Base-by-base conservation (phyloP, 164 flowering plant genomes). In the Taxillus chinensis region DNA sequence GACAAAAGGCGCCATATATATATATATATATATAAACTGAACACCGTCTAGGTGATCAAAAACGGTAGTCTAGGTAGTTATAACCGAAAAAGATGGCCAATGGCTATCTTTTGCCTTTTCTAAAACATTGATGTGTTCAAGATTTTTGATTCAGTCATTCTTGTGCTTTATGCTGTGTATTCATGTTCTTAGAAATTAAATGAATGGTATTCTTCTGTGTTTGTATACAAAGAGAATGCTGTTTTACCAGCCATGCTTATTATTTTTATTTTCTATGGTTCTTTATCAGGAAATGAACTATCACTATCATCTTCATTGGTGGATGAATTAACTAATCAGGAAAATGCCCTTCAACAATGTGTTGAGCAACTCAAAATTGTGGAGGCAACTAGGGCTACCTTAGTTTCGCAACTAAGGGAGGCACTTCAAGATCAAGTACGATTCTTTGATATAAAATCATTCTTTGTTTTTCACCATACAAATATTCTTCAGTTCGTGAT, bases 391-490 rank as follows among this genome's bases (percentile, higher is more conserved):
- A 81, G 98, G 75, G 71, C 67, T 67, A 62, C 77, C 8, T 67
- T 91, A 75, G 68, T 83, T 68, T 73, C 75, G 50, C 83, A 73
- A 71, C 86, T 91, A 41, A 83, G 73, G 74, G 95, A 85, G 67
- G 95, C 95, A 65, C 79, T 91, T 70, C 82, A 78, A 38, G 95
- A 91, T 15, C 90, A 91, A 73, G 98, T 91, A 74, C 43, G 52
- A 3, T 41, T 73, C 45, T 0, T 8, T 54, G 8, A 58, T 37
- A 3, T 7, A 40, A 7, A 54, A 48, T 58, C 5, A 55, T 58
- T 59, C 49, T 61, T 7, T 55, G 13, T 37, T 17, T 40, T 63
- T 4, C 7, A 55, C 41, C 27, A 41, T 42, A 11, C 14, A 49
- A 16, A 3, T 62, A 43, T 51, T 43, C 46, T 8, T 13, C n/a